Base-by-base conservation (phyloP, 2,329 filamentous ascomycete species). In the Colletotrichum sp. region DNA sequence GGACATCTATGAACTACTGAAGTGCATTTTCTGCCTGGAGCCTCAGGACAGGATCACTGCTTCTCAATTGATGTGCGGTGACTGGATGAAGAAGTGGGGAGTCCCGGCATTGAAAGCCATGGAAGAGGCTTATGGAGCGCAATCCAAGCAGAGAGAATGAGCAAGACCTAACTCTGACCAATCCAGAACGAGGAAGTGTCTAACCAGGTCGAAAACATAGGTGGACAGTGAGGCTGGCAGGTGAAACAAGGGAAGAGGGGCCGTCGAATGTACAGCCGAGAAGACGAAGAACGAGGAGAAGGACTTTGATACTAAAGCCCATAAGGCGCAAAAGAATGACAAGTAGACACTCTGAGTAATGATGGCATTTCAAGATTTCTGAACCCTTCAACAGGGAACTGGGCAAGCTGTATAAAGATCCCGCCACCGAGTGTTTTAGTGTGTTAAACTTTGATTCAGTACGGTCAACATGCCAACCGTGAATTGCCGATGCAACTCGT, bases 291-390 rank as follows among this genome's bases (percentile, higher is more conserved):
- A 44, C 5, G 8, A n/a, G 8, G 16, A 44, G 39, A 1, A 44
- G 8, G 36, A 36, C 6, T 9, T 44, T 44, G 18, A 44, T 0
- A 21, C 9, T 13, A 12, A 21, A 13, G 44, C 18, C 44, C 44
- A 49, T 7, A 1, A 49, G 44, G 3, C 44, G 44, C n/a, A 1
- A 0, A 4, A 49, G 2, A 2, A n/a, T n/a, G 10, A 0, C 6
- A 21, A 12, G 9, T 49, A 49, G n/a, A 21, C 0, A 13, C n/a
- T 49, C 2, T 49, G 44, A 49, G 10, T 13, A 49, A 21, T 49
- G 44, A 49, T 49, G 44, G 0, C 3, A 49, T 49, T 49, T 5
- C 16, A 49, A 13, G 2, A 21, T 13, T n/a, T 0, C 13, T 49
- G 1, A 21, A 21, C 1, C 39, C 2, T 10, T 49, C 2, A 21